Evolutionary conservation across 176 grass and related monocot genomes (phyloP).

Genomic region (Triticum turgidum): DNA sequence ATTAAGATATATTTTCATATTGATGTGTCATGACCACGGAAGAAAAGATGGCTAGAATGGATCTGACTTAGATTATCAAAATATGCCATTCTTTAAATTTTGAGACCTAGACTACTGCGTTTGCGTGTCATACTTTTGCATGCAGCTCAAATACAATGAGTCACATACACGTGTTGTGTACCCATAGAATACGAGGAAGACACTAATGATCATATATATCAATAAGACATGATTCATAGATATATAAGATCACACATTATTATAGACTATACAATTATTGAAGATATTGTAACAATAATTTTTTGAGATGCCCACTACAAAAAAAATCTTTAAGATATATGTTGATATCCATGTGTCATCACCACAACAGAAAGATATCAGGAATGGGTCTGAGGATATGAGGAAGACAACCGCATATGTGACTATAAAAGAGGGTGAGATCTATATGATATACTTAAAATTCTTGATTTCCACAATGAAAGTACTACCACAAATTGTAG

Average conservation of each 20-base stretch:
- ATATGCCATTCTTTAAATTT: not conserved
- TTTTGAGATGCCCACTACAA: not conserved
- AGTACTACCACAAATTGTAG: not conserved
- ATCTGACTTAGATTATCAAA: not conserved
- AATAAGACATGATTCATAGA: not conserved
- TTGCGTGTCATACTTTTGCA: not conserved
- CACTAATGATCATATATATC: not conserved
- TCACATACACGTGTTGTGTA: not conserved
- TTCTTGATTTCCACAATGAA: not conserved
- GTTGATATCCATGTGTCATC: not conserved
- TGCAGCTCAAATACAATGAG: not conserved
- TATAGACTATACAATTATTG: not conserved
- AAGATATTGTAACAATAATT: not conserved
- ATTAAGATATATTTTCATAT: not conserved
- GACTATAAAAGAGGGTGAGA: not conserved
- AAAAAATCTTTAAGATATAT: not conserved
- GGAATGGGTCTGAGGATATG: not conserved
- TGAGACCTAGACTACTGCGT: not conserved
- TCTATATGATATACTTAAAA: not conserved
- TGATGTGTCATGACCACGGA: not conserved
- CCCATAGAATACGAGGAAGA: not conserved
- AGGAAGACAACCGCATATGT: not conserved
- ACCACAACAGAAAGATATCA: not conserved
- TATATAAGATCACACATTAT: no score
- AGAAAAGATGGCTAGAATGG: not conserved